Evolutionary conservation across 768 basidiomycete genomes (phyloP), one percentile per base, ranked within the genome.

Genomic region (Tubosaeta brunneosetosa): DNA sequence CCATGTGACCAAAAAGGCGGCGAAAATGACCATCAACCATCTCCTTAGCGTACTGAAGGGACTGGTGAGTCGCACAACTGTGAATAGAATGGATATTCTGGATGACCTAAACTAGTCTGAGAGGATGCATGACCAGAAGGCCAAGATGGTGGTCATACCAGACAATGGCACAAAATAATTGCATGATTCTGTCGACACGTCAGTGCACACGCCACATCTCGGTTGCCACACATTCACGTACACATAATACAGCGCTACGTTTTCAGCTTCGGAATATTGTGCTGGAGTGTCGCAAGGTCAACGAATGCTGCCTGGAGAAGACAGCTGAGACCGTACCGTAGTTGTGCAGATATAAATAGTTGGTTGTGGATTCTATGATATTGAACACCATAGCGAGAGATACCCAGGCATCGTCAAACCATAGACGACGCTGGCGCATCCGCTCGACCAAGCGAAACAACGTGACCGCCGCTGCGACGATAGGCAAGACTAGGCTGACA

Each of bases 161-260:
- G 31, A 52, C 45, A 9, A 32, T 26, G 12, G 51, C 45, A 47
- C 47, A 52, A 17, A 52, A 52, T 13, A 52, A 52, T 40, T 52
- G 33, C 1, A 45, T 19, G 17, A 52, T 11, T 38, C 47, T 47
- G 14, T 6, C 6, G 2, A 8, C 13, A 9, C n/a, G n/a, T 27
- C 8, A n/a, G 25, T 6, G 12, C 8, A 16, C 4, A 6, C 11
- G 36, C 22, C 14, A n/a, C 19, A 33, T 4, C 14, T 5, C 22
- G 22, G 26, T n/a, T 22, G n/a, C 12, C 6, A 32, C 46, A 41
- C 22, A 22, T 22, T 33, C 40, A 41, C 13, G 9, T 40, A 52
- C 51, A 52, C 31, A 32, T 52, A 52, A 26, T 52, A 52, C 31
- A 52, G 26, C 1, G 16, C 22, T 22, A 52, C 22, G 22, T 32